phyloP scores from a whole-genome alignment of 495 filamentous ascomycete species.

The Trichoderma erinaceum region DNA sequence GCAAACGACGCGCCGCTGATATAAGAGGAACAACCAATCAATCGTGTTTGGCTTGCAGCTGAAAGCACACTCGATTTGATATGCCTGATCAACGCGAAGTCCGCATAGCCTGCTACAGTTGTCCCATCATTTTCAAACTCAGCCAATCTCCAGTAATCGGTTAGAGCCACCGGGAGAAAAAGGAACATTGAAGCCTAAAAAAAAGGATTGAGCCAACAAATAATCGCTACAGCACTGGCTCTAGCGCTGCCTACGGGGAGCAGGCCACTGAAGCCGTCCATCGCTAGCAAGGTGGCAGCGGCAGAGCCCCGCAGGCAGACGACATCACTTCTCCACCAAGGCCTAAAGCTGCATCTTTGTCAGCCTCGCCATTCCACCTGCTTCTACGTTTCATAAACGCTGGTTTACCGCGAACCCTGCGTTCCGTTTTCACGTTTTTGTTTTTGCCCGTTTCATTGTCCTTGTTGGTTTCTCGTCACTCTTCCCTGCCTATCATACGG shows the following conservation, averaged over 20 bases:
- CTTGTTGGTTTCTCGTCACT: background rate
- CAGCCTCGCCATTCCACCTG: slow-evolving; percentile 13
- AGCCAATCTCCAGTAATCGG: too few relatives aligned
- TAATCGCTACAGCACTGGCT: too few relatives aligned
- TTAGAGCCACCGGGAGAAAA: too few relatives aligned
- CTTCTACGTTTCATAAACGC: slow-evolving; percentile 2
- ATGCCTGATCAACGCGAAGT: too few relatives aligned
- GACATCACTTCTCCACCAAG: slow-evolving; percentile 11
- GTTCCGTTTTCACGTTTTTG: background rate
- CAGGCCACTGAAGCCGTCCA: background rate
- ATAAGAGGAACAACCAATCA: too few relatives aligned
- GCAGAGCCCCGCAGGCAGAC: slow-evolving; percentile 1
- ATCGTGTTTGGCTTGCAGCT: too few relatives aligned
- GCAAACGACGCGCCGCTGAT: too few relatives aligned
- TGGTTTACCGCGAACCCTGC: background rate
- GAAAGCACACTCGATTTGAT: too few relatives aligned
- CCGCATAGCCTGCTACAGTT: too few relatives aligned
- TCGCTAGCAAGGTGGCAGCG: slow-evolving; percentile 5
- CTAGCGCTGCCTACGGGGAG: background rate
- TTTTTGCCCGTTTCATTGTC: background rate
- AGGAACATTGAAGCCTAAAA: too few relatives aligned
- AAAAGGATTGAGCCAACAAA: too few relatives aligned
- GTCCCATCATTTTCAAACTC: too few relatives aligned
- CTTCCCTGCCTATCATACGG: background rate
- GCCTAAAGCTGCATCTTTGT: slow-evolving; percentile 1